Evolutionary conservation across 257 asterid genomes (phyloP), one percentile per base, ranked within the genome.

Genomic region (Penstemon eatonii): DNA sequence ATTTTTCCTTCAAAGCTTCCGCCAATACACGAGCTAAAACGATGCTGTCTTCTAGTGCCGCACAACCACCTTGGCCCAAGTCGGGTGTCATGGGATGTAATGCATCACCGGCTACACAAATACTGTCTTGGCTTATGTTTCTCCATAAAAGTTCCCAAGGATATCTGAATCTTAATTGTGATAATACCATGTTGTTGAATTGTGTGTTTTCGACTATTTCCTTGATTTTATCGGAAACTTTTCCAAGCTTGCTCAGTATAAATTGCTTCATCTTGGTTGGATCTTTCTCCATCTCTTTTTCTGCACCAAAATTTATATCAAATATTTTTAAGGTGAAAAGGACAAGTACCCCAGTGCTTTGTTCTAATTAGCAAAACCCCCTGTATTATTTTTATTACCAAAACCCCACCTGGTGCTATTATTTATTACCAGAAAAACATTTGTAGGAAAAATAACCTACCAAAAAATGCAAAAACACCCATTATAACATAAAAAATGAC

Each of bases 41-140:
- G 4, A 78, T 38, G 0, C 76, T 71, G 4, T 78, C 86, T 66
- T 81, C 86, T 1, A 81, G 63, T 0, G 86, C 74, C 0, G 76
- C 53, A 56, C 86, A 81, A 39, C 81, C 86, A 3, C 86, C 86
- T 75, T 81, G 86, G 39, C 81, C 86, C 6, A 81, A 60, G 43
- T 81, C 86, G 0, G 86, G 86, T 15, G 86, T 78, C 81, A 76
- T 81, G 10, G 83, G 74, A 45, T 81, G 86, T 12, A 81, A 51
- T 0, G 86, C 81, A 13, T 81, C 86, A 0, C 83, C 83, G 0
- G 83, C 81, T 60, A 78, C 59, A 47, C 72, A 69, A 7, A 73
- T 71, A 2, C 45, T 56, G 73, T 63, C 83, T 66, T 66, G 72
- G 44, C 77, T 75, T 55, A 81, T 72, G 12, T 70, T 75, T 69